Conservation (phyloP, 192 early-diverging fungal species). For the Helicostylum pulchrum region DNA sequence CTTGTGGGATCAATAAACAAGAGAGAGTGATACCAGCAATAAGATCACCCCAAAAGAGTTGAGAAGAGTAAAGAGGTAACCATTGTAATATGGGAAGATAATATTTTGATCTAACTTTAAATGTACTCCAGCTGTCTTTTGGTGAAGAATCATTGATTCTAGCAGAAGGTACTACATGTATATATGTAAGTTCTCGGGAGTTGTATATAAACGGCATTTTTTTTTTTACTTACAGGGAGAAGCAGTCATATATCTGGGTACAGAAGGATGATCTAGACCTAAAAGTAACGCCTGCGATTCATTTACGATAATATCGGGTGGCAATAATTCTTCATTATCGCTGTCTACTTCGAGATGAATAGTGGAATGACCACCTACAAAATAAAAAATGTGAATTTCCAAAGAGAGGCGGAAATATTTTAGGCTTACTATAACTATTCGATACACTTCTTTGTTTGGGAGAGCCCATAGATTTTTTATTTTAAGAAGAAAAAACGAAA, state of each 20-base stretch:
- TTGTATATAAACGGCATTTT: background rate
- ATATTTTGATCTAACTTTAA: slow-evolving; percentile 74
- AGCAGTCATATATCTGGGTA: slow-evolving; percentile 29
- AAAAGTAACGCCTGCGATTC: slow-evolving; percentile 2
- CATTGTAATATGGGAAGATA: slow-evolving; percentile 93
- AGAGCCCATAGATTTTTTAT: too few species aligned
- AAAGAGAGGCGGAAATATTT: too few species aligned
- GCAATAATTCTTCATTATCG: slow-evolving; percentile 23
- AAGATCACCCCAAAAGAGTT: slow-evolving; percentile 68
- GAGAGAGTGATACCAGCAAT: slow-evolving; percentile 84
- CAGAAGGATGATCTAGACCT: slow-evolving; percentile 4
- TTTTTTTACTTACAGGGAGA: slow-evolving; percentile 22
- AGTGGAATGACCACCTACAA: too few species aligned
- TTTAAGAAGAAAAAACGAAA: too few species aligned
- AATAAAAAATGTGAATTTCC: too few species aligned
- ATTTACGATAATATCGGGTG: slow-evolving; percentile 13
- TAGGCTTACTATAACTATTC: too few species aligned
- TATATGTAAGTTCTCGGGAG: background rate
- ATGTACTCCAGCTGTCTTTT: slow-evolving; percentile 35
- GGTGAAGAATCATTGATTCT: slow-evolving; percentile 17
- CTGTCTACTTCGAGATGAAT: slow-evolving; percentile 8
- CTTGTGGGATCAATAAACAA: slow-evolving; percentile 72
- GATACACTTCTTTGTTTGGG: too few species aligned
- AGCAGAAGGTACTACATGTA: slow-evolving; percentile 20
- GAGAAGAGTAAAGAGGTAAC: slow-evolving; percentile 76